Evolutionary conservation across 495 filamentous ascomycete species (phyloP).

Genomic region (Lasiosphaeris hirsuta): DNA sequence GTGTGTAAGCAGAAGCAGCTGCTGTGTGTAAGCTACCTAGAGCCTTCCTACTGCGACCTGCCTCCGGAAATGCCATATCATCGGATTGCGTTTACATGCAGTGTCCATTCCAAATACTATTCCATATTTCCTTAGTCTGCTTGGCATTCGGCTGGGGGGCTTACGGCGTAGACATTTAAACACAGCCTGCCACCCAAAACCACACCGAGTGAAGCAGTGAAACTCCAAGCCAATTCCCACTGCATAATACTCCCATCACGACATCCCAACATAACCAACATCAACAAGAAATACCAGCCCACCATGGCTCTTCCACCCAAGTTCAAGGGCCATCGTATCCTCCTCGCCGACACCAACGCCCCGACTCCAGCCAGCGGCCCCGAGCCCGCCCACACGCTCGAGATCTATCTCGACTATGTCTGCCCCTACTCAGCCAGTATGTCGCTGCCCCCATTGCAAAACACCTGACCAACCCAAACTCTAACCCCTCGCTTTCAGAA

Average conservation of each 20-base stretch:
- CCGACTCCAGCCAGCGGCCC: constrained; percentile 29
- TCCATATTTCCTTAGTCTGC: no score
- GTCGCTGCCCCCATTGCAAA: constrained; percentile 37
- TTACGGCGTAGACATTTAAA: no score
- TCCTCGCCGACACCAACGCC: constrained; percentile 26
- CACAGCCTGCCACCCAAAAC: no score
- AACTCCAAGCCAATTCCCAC: no score
- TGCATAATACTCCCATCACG: neutral
- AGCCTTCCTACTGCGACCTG: no score
- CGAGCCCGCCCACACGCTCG: constrained; percentile 63
- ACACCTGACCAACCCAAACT: constrained; percentile 21
- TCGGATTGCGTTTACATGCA: no score
- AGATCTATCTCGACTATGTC: constrained; percentile 83
- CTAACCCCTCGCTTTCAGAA: constrained; percentile 32
- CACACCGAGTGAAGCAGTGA: no score
- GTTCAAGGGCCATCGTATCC: constrained; percentile 67
- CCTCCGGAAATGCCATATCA: no score
- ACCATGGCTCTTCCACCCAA: constrained; percentile 75
- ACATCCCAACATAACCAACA: neutral
- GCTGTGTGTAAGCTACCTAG: no score
- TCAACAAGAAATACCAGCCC: neutral
- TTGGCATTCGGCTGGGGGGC: no score
- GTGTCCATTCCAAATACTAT: no score
- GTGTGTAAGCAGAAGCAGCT: no score
- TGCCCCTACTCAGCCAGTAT: constrained; percentile 59